Evolutionary conservation across 352 stramenopile genomes (phyloP).

Genomic region (Pythium sp.): DNA sequence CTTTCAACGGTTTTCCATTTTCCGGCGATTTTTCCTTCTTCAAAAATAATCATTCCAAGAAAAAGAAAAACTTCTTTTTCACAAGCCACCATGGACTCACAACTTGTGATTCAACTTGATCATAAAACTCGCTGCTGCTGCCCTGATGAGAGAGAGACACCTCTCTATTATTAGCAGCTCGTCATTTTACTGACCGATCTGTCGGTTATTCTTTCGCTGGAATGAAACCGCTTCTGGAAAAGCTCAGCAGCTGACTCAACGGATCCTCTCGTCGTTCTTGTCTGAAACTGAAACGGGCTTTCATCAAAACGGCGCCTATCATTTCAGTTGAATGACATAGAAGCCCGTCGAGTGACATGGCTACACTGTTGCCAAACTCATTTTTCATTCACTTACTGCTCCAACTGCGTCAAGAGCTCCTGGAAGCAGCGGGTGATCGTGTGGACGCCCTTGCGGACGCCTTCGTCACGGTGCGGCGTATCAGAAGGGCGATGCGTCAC

Average conservation of each 20-base stretch:
- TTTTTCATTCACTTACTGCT: neutral
- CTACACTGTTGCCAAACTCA: neutral
- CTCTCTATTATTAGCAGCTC: neutral
- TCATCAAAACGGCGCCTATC: neutral
- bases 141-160: neutral
- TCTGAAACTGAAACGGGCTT: neutral
- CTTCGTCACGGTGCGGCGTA: constrained; percentile 39
- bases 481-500: constrained; percentile 24
- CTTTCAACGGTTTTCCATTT: neutral
- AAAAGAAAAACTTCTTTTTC: neutral
- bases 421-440: constrained; percentile 57
- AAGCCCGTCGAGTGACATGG: neutral
- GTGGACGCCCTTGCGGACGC: constrained; percentile 51
- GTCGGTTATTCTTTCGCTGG: neutral
- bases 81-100: neutral
- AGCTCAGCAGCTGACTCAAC: neutral
- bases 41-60: neutral
- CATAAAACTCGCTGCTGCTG: neutral
- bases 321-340: constrained; percentile 1
- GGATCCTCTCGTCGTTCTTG: no score
- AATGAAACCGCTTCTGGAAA: neutral
- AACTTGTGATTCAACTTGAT: neutral
- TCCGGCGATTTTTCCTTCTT: neutral
- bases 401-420: constrained; percentile 26
- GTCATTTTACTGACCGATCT: neutral